Base-by-base conservation (phyloP, 1,139 yeast genomes). In the Yamadazyma triangularis region DNA sequence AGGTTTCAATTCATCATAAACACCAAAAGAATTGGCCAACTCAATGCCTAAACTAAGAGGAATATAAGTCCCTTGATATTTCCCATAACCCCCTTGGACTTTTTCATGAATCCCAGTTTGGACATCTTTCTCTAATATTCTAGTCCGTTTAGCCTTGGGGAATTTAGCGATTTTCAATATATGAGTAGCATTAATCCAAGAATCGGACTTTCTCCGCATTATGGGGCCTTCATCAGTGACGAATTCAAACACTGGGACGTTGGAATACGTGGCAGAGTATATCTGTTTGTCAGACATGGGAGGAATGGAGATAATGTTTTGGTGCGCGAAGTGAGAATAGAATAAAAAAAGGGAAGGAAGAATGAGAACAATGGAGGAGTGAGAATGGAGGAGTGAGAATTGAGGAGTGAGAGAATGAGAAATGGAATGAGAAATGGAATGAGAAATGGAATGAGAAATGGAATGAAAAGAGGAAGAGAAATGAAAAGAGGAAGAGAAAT, bases 61-160 rank as follows among this genome's bases (percentile, higher is more conserved):
- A 14, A 88, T 82, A 87, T 96, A 91, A 0, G 96, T 86, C 1
- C 97, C 97, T 58, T 89, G 96, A 53, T 85, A 86, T 51, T 87
- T 83, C 10, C 96, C 96, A 51, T 88, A 86, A 0, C 96, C 96
- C 27, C 96, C 96, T 58, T 88, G 96, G 9, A 89, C 91, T 52
- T 88, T 89, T 52, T 89, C 96, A 55, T 87, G 95, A 24, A 67
- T 67, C 18, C 94, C 94, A 2, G 79, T 75, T 41, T 78, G 88
- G n/a, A 89, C 86, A 50, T 88, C 96, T 42, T 79, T 79, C 51
- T 89, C 96, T 46, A 88, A 67, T 36, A 88, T 77, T 47, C 88
- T 79, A 6, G 95, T 85, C 36, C 96, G 65, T 45, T 81, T 80
- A 2, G 95, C 83, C 55, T 88, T 85, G 38, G 93, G 93, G 35